Percentiles rank a stretch among this genome's conserved stretches.
Conservation (phyloP, 768 basidiomycete genomes). For the Chiua virens region DNA sequence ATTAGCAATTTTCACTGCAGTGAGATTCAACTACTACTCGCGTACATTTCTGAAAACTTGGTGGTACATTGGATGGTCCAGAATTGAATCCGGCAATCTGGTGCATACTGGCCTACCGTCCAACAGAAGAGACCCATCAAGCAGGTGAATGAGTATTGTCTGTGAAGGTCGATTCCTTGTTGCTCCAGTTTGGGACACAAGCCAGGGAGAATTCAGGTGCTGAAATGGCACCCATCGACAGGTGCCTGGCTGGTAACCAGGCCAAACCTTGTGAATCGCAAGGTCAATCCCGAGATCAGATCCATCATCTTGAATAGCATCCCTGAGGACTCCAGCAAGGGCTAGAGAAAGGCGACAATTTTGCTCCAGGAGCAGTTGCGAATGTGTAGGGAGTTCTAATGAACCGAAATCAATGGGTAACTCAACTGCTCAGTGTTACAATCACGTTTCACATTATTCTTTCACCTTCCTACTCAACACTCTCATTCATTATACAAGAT, state of each 20-base stretch:
- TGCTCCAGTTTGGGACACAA: slow-evolving; percentile 18
- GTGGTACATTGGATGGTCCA: slow-evolving; percentile 5
- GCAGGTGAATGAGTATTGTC: slow-evolving; percentile 37
- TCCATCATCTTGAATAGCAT: slow-evolving; percentile 7
- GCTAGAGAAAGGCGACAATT: slow-evolving; percentile 30
- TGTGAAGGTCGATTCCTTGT: slow-evolving; percentile 13
- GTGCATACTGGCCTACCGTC: slow-evolving; percentile 32
- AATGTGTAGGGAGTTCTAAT: background rate
- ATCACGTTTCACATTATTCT: too few species aligned
- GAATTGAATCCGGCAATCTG: slow-evolving; percentile 6
- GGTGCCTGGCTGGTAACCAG: slow-evolving; percentile 20
- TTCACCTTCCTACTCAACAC: too few species aligned
- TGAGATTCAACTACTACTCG: background rate
- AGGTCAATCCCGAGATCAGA: slow-evolving; percentile 25
- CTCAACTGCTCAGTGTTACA: too few species aligned
- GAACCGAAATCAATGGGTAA: too few species aligned
- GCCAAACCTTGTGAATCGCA: slow-evolving; percentile 31
- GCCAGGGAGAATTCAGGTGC: slow-evolving; percentile 26
- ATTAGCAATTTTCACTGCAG: background rate
- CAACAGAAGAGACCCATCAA: slow-evolving; percentile 41
- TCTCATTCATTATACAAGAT: too few species aligned
- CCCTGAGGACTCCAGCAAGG: slow-evolving; percentile 19
- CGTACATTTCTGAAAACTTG: slow-evolving; percentile 12
- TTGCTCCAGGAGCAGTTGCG: slow-evolving; percentile 24
- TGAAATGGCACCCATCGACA: slow-evolving; percentile 11